Evolutionary conservation across 2,329 filamentous ascomycete genomes (phyloP), one percentile per base, ranked within the genome.

Genomic region (Fusarium newnesense): DNA sequence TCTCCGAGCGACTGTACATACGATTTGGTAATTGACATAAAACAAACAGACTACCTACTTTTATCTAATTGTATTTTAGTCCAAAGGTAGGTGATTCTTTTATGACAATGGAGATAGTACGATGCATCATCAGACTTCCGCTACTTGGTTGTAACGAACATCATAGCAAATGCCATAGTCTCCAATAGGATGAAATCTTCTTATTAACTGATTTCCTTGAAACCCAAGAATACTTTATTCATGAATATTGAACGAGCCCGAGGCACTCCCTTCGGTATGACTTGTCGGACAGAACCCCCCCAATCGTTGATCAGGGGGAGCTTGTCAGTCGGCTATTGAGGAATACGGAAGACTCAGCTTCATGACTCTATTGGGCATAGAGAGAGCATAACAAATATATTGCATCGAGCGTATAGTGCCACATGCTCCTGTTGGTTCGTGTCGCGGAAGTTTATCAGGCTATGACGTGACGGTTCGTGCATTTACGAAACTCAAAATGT

Each of bases 321-420:
- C 24, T 3, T 37, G 16, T 16, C 13, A 2, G 2, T 5, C n/a
- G 10, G 24, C 9, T 12, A 10, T 11, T 53, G 34, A 37, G 34
- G 16, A 21, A 28, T 3, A 7, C 13, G 9, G 12, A 2, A 28
- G 2, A 9, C 19, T 19, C 21, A 37, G 26, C n/a, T 53, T 2
- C 7, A 2, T 2, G 3, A 7, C 15, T 12, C 9, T 5, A 3
- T 19, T 11, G 9, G 9, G 2, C 9, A 1, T 6, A 21, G 16
- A 52, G 1, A 26, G 19, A 9, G 19, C 9, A 21, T 9, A 32
- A 4, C 12, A 32, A 12, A 32, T 32, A 32, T 11, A 32, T 12
- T 32, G 11, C 12, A 32, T 11, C 11, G 32, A 32, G 32, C 10
- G 16, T 18, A 24, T 10, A 7, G 30, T 13, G 24, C n/a, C n/a